These are phyloP conservation scores for Phyllosticta citribraziliensis DNA, from an alignment of 2,329 filamentous ascomycete genomes.

Conservation along the genomic window DNA sequence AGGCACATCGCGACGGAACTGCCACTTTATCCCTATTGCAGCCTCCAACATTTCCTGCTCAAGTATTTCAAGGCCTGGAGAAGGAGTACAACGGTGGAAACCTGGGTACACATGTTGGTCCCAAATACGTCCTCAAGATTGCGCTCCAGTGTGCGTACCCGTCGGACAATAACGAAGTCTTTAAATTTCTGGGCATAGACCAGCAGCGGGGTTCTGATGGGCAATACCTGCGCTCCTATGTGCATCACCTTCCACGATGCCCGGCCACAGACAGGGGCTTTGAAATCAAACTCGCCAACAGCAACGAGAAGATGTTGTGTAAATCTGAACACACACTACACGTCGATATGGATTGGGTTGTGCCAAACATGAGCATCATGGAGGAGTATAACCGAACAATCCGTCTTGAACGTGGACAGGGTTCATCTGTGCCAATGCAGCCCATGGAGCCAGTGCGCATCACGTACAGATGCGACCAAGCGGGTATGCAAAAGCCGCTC, in stretches of 20 bases:
- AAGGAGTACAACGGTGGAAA: neutral
- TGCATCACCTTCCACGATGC: neutral
- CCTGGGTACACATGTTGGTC: neutral
- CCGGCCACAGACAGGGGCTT: neutral
- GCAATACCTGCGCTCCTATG: neutral
- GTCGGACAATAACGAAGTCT: neutral
- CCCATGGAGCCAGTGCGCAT: too few relatives aligned
- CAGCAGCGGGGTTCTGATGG: neutral
- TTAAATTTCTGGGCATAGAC: neutral
- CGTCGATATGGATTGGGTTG: neutral
- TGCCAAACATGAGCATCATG: neutral
- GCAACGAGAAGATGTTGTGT: neutral
- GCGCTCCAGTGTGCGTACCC: neutral
- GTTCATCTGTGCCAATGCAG: too few relatives aligned
- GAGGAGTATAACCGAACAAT: neutral
- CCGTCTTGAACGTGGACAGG: too few relatives aligned
- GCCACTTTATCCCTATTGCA: neutral
- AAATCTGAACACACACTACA: neutral
- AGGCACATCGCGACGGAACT: neutral
- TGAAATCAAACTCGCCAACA: neutral
- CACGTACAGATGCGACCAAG: too few relatives aligned
- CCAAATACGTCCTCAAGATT: neutral
- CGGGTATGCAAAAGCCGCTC: too few relatives aligned
- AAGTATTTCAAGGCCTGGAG: neutral
- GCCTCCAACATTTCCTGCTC: constrained; percentile 8